Percentiles rank a stretch among this genome's conserved stretches.
These are phyloP conservation scores for Eutypa lata DNA, from an alignment of 2,329 filamentous ascomycete species.

Conservation along the genomic window DNA sequence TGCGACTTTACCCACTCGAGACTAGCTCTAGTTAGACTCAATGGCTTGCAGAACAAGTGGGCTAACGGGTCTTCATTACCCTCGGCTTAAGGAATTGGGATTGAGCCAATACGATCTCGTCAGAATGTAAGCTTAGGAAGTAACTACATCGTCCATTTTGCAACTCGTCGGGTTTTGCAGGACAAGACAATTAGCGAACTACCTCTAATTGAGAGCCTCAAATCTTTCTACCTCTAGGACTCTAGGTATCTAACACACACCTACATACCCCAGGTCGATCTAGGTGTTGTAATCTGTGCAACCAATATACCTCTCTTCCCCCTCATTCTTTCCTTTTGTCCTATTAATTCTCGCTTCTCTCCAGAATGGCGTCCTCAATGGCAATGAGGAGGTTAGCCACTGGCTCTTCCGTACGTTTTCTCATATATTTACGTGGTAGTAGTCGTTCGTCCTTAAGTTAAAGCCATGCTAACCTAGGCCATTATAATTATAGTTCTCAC, in stretches of 20 bases:
- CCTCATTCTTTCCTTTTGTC: constrained; percentile 3
- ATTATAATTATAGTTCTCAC: constrained; percentile 53
- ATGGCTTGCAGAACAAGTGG: neutral
- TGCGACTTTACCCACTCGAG: neutral
- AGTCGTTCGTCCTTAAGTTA: too few relatives aligned
- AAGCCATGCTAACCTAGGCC: neutral
- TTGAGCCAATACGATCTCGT: neutral
- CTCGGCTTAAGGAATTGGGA: neutral
- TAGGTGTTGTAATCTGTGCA: neutral
- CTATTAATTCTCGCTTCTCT: neutral
- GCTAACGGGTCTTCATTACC: neutral
- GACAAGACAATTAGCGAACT: neutral
- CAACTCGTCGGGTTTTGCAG: neutral
- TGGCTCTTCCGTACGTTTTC: constrained; percentile 51
- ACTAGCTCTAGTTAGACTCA: neutral
- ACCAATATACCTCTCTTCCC: neutral
- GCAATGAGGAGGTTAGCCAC: constrained; percentile 59
- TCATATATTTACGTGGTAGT: neutral
- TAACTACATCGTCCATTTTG: neutral
- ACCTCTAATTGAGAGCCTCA: neutral
- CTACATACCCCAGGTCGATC: neutral
- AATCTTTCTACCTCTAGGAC: constrained; percentile 2
- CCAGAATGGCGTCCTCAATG: constrained; percentile 59
- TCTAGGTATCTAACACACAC: neutral
- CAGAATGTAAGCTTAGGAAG: neutral